A percentile compares a stretch with the other conserved stretches of the same genome.
These are phyloP conservation scores for Fibroporia radiculosa DNA, from an alignment of 768 basidiomycete genomes.

Conservation along the genomic window DNA sequence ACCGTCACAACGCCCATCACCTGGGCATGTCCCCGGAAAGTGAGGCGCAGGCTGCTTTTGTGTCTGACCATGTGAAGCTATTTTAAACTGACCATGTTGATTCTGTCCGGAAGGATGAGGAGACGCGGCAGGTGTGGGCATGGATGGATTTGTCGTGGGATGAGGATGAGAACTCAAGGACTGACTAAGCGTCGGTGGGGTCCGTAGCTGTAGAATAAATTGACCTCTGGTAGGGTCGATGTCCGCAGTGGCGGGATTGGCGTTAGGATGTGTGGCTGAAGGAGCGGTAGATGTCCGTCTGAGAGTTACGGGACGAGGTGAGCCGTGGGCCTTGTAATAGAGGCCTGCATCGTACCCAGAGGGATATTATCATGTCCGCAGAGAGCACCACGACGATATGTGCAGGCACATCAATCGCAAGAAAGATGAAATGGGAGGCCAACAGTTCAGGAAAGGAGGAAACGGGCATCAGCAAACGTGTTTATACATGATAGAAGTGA, in stretches of 20 bases:
- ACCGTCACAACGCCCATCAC: conserved; percentile 96
- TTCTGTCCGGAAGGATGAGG: conserved; percentile 13
- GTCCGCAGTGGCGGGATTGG: conserved; percentile 23
- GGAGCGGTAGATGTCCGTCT: conserved; percentile 23
- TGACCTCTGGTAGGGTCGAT: neutral
- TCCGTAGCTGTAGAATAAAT: neutral
- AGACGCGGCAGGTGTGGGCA: conserved; percentile 15
- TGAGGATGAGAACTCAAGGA: neutral
- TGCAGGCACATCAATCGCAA: conserved; percentile 14
- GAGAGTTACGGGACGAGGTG: conserved; percentile 61
- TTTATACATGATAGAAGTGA: conserved; percentile 9
- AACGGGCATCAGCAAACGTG: conserved; percentile 15
- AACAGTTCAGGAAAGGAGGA: conserved; percentile 5
- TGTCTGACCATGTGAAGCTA: conserved; percentile 12
- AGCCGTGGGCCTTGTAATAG: conserved; percentile 78
- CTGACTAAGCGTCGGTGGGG: neutral
- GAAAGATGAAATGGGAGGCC: conserved; percentile 4
- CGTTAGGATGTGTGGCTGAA: conserved; percentile 23
- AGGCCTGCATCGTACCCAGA: conserved; percentile 43
- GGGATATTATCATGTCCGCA: conserved; percentile 11
- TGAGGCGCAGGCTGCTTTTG: conserved; percentile 8
- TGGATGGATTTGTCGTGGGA: conserved; percentile 1
- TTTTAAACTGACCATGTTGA: conserved; percentile 1
- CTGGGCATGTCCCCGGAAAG: conserved; percentile 78
- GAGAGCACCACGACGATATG: conserved; percentile 12